Conservation (phyloP, 1,284 basidiomycete species). For the Pseudomicrostroma phylloplanum region DNA sequence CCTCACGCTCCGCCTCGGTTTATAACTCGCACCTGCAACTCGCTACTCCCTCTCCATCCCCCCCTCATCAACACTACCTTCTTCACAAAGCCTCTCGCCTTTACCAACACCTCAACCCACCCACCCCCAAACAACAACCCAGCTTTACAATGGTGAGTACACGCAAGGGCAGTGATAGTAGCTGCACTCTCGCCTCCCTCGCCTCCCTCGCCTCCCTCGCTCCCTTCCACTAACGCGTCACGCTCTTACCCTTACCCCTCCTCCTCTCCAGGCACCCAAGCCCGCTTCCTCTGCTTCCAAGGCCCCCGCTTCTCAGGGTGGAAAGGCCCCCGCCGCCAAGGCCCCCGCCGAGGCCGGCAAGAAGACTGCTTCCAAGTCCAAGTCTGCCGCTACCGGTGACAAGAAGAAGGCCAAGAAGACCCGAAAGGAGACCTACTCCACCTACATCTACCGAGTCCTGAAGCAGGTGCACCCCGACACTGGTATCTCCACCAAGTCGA, state of each 20-base stretch:
- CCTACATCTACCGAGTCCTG: conserved; percentile 57
- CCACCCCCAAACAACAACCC: conserved; percentile 12
- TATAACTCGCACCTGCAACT: neutral
- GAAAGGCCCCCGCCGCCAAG: conserved; percentile 57
- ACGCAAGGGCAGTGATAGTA: neutral
- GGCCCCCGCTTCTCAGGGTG: conserved; percentile 58
- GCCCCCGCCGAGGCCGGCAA: conserved; percentile 58
- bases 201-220: neutral
- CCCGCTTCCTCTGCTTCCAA: conserved; percentile 45
- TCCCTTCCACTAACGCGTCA: neutral
- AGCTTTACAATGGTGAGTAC: conserved; percentile 5
- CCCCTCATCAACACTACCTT: neutral
- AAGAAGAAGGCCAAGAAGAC: conserved; percentile 62
- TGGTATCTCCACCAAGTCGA: conserved; percentile 55
- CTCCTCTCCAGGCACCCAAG: conserved; percentile 45
- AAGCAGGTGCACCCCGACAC: conserved; percentile 57
- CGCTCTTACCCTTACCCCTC: conserved; percentile 14
- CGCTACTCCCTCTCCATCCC: neutral
- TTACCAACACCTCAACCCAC: conserved; percentile 4
- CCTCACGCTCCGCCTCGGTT: neutral
- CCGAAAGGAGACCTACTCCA: conserved; percentile 58
- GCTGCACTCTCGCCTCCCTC: neutral
- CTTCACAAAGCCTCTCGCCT: neutral
- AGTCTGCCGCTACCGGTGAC: conserved; percentile 56
- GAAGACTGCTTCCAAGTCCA: conserved; percentile 56